phyloP scores from a whole-genome alignment of 306 rosid genomes.

The Medicago truncatula region MtrunA17r5.0-ANR NC_053044.1:38486501-38487000 shows the following conservation, averaged over 20 bases:
- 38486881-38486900: not conserved
- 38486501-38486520: not conserved
- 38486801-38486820: not conserved
- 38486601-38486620: not conserved
- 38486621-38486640: not conserved
- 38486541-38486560: not conserved
- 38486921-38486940: not conserved
- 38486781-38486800: not conserved
- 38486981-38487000: not conserved
- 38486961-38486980: not conserved
- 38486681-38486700: not conserved
- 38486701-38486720: no score
- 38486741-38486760: not conserved
- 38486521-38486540: not conserved
- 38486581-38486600: not conserved
- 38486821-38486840: not conserved
- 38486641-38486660: no score
- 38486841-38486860: not conserved
- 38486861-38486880: not conserved
- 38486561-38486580: not conserved
- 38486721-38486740: not conserved
- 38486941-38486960: not conserved
- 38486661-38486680: no score
- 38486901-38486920: not conserved
- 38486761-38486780: not conserved